A percentile compares a stretch with the other conserved stretches of the same genome.
These are phyloP conservation scores for Colletotrichum gigasporum DNA, from an alignment of 2,329 filamentous ascomycete species.

Conservation along the genomic window DNA sequence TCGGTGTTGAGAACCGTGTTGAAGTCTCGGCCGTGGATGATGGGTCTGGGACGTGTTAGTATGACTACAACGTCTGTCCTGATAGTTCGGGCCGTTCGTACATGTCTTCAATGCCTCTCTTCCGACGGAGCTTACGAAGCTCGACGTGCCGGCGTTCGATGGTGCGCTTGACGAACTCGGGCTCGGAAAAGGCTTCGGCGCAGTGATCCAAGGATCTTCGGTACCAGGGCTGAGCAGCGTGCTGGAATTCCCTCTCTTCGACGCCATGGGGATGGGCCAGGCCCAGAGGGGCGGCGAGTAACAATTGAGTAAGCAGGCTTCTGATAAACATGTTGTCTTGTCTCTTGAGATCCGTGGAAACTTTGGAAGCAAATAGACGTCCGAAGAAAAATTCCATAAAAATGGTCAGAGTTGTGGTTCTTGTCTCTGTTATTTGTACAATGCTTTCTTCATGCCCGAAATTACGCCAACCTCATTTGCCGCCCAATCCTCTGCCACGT, in stretches of 20 bases:
- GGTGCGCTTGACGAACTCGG: constrained; percentile 11
- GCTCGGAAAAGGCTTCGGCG: constrained; percentile 26
- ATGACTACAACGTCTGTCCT: too few species aligned
- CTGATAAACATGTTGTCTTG: constrained; percentile 20
- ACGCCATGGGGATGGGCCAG: constrained; percentile 24
- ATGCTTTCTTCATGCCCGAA: too few species aligned
- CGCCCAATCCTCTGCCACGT: background rate
- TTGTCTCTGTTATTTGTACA: too few species aligned
- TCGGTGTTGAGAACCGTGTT: constrained; percentile 44
- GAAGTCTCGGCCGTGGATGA: constrained; percentile 40
- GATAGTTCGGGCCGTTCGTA: background rate
- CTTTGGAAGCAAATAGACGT: too few species aligned
- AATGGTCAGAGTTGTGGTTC: too few species aligned
- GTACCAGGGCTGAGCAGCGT: constrained; percentile 16
- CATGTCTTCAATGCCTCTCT: background rate
- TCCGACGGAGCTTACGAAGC: background rate
- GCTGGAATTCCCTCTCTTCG: constrained; percentile 7
- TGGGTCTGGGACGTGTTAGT: background rate
- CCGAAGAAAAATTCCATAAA: too few species aligned
- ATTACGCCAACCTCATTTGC: too few species aligned
- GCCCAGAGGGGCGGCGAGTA: constrained; percentile 17
- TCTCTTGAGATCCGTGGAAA: too few species aligned
- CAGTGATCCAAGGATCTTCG: constrained; percentile 30
- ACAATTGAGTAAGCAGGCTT: background rate
- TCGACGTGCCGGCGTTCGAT: constrained; percentile 27